Base-by-base conservation (phyloP, 108 stramenopile genomes). In the Schizochytrium sp. region DNA sequence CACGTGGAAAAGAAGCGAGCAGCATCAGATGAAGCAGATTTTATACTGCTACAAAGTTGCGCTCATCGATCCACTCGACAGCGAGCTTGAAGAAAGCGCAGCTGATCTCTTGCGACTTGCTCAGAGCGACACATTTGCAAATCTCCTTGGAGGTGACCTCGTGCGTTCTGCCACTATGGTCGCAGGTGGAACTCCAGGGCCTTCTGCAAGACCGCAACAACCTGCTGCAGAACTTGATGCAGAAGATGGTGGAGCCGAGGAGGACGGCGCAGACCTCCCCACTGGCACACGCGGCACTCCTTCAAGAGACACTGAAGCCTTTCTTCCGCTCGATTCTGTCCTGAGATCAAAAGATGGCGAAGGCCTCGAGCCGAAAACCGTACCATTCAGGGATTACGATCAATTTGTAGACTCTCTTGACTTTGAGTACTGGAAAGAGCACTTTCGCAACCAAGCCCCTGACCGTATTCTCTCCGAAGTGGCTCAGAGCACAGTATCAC, bases 341-440 rank as follows among this genome's bases (percentile, higher is more conserved):
- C 76, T 83, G 76, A 17, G 76, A n/a, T 83, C 76, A 13, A 83
- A 83, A 28, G 28, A 55, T 28, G 28, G 76, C 76, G 76, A 83
- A 28, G 76, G 76, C 45, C 19, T 38, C 7, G 76, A 83, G 76
- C 76, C 76, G 76, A 17, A 40, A n/a, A 42, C 10, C 76, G 76
- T 83, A 28, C 76, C 76, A 1, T 83, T 83, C 40, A 17, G 53
- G 45, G 76, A 83, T 53, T 83, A 38, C 40, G 50, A 83, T n/a
- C 50, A 55, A 28, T 83, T 83, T 40, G 50, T 38, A 28, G 76
- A 47, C 53, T 19, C 76, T n/a, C 47, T 55, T 2, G 76, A 83
- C 53, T 83, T 83, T 1, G 53, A 83, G 47, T 83, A 83, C 76
- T 83, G 76, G 76, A 83, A 83, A 53, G 76, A 83, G 50, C 8